Base-by-base conservation (phyloP, 768 basidiomycete species). In the Gymnopilus dilepis region DNA sequence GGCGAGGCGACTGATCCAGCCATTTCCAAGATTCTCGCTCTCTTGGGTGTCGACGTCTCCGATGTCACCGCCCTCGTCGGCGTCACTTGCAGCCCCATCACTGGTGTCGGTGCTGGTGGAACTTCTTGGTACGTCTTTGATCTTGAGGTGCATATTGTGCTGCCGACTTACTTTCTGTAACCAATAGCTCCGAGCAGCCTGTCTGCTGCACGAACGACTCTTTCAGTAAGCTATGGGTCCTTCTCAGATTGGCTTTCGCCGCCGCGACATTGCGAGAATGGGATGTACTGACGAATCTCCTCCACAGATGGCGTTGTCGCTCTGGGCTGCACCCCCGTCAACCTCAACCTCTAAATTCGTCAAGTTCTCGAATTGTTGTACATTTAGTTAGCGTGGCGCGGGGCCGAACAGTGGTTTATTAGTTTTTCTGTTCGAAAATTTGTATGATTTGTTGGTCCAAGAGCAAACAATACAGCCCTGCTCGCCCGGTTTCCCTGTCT, bases 241-340 rank as follows among this genome's bases (percentile, higher is more conserved):
- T 13, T 12, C 15, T 26, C 5, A 6, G 11, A 5, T 26, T 12
- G 34, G 11, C 34, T 37, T 9, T 37, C 34, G 9, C 2, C 17
- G 13, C 28, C 2, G 24, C 9, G 6, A 26, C 12, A 15, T 0
- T 15, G 21, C n/a, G n/a, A n/a, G n/a, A 41, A 41, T n/a, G 34
- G 1, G 9, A n/a, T 17, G 28, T 34, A 5, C 24, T 34, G 2
- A 57, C 21, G 3, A 38, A 21, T n/a, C 6, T 33, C n/a, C 12
- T 33, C 9, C 11, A 9, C 33, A 56, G 52, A 50, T 13, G 72
- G 73, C 21, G 61, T 74, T 51, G 56, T 73, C 38, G 65, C 69
- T 24, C 53, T 73, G 30, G 73, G 71, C 56, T 74, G 71, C 66
- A 61, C 57, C 55, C 72, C 71, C 55, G 56, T 72, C 54, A 68